phyloP scores from a whole-genome alignment of 129 eudicot species.

The Pulicaria dysenterica region DNA sequence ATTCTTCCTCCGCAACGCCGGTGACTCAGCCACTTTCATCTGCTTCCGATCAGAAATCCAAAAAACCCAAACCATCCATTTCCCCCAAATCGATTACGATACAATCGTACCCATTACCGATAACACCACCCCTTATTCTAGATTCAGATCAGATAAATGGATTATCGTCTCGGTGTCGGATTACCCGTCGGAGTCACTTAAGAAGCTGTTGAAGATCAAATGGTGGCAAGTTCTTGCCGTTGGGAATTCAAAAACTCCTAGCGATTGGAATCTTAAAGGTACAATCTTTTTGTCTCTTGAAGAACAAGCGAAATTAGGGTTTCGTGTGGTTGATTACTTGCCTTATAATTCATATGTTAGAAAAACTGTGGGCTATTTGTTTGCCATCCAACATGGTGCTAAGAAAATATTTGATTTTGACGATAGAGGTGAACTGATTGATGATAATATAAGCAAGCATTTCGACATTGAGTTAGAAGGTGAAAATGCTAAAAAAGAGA shows the following conservation, averaged over 20 bases:
- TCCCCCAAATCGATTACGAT: constrained; percentile 61
- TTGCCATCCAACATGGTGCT: constrained; percentile 96
- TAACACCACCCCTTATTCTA: constrained; percentile 57
- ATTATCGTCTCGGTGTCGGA: constrained; percentile 78
- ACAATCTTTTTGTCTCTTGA: constrained; percentile 73
- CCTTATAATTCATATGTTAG: constrained; percentile 91
- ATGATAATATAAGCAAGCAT: constrained; percentile 74
- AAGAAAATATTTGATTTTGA: constrained; percentile 82
- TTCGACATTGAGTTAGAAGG: constrained; percentile 78
- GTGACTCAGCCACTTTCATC: constrained; percentile 61
- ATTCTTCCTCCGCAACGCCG: constrained; percentile 64
- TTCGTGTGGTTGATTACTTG: constrained; percentile 79
- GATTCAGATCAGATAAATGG: constrained; percentile 76
- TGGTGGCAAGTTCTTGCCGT: constrained; percentile 93
- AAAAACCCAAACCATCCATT: constrained; percentile 44
- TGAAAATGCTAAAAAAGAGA: constrained; percentile 72
- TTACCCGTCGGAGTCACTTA: constrained; percentile 70
- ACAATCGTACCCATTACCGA: constrained; percentile 52
- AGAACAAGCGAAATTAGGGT: constrained; percentile 74
- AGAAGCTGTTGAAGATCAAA: constrained; percentile 51
- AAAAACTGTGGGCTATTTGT: constrained; percentile 80
- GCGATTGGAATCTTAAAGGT: constrained; percentile 89
- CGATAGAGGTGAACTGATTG: constrained; percentile 83
- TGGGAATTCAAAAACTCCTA: constrained; percentile 81
- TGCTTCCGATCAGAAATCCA: constrained; percentile 60